Evolutionary conservation across 176 grass and related monocot genomes (phyloP).

Genomic region (Musa beccarii): DNA sequence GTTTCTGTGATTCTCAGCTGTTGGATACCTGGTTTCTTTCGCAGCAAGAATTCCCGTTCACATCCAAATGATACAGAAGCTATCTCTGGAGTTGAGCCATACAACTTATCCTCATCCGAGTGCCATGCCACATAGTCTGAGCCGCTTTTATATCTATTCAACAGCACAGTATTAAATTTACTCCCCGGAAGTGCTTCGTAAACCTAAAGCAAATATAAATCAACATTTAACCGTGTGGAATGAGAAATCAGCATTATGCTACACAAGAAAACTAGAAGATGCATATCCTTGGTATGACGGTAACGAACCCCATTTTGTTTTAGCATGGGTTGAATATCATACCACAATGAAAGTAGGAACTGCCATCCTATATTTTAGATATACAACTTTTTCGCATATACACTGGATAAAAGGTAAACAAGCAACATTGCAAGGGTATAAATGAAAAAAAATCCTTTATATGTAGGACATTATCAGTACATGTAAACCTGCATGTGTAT

Average conservation of each 20-base stretch:
- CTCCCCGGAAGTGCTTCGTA: slow-evolving; percentile 60
- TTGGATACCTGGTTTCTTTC: slow-evolving; percentile 42
- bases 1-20: background rate
- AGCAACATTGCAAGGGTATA: background rate
- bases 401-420: background rate
- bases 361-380: background rate
- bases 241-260: background rate
- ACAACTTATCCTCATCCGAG: slow-evolving; percentile 71
- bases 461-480: background rate
- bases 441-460: too few species aligned
- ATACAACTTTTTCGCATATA: background rate
- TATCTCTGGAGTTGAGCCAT: slow-evolving; percentile 69
- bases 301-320: background rate
- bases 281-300: background rate
- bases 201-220: slow-evolving; percentile 33
- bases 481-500: background rate
- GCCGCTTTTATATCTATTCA: slow-evolving; percentile 75
- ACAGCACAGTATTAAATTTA: slow-evolving; percentile 77
- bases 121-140: slow-evolving; percentile 90
- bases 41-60: slow-evolving; percentile 58
- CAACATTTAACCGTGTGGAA: background rate
- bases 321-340: background rate
- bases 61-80: slow-evolving; percentile 71
- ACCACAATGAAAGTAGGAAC: background rate
- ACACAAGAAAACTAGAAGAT: background rate